Evolutionary conservation across 768 basidiomycete genomes (phyloP), one percentile per base, ranked within the genome.

Genomic region (Dentipellis sp.): DNA sequence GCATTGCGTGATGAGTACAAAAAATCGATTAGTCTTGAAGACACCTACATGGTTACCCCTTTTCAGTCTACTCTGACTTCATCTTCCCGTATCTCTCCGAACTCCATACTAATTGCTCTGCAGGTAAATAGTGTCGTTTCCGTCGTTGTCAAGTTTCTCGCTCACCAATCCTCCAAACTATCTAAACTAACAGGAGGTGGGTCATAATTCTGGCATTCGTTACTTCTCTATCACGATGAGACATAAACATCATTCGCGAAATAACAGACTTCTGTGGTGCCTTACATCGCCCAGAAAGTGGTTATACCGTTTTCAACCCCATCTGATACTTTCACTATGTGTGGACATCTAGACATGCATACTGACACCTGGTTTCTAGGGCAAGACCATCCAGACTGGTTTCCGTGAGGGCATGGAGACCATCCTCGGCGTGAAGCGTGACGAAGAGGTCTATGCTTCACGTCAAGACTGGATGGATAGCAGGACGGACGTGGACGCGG

Each of bases 21-120:
- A 50, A 60, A 71, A 78, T 78, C 86, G 92, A 94, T 94, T 94
- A 94, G 91, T 94, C 90, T 91, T 91, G 70, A 85, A 91, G 91
- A 91, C 85, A 64, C 59, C 60, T 59, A 68, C 72, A 80, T 89
- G 88, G 86, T 90, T 89, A 81, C 73, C 81, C 66, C 63, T 57
- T 54, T 62, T 55, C 57, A 68, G 69, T 74, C 68, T 66, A 69
- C 72, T 72, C 69, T 71, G 69, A 71, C 57, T 58, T 58, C 51
- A 21, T 52, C 6, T 29, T 29, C 29, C 29, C 29, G 29, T 29
- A 29, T 29, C 29, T 29, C 29, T 29, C 29, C 29, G 29, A 29
- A 6, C 6, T 29, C 29, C 29, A 29, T 29, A 6, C 29, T 29
- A 29, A 29, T 29, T 29, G 29, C 29, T 29, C 56, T 50, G 16